These are phyloP conservation scores for Verticillium longisporum DNA, from an alignment of 2,329 filamentous ascomycete species.

Conservation along the genomic window DNA sequence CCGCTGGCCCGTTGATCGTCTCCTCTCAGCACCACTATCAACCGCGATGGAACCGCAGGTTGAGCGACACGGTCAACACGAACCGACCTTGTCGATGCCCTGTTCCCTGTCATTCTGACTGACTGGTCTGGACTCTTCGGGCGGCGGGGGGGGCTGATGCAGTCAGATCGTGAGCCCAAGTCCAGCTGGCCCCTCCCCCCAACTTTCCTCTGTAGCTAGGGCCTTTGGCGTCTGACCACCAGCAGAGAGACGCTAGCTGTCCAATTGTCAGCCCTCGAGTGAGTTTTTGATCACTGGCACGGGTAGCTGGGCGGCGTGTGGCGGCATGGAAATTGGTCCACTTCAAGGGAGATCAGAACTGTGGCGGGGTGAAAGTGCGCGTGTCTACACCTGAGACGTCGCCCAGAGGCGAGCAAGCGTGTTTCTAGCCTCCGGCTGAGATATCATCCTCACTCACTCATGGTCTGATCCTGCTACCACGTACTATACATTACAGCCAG, in stretches of 20 bases:
- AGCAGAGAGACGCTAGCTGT: neutral
- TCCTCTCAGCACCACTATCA: neutral
- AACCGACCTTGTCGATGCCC: neutral
- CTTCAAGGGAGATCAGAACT: neutral
- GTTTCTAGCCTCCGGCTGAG: neutral
- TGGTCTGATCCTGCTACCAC: neutral
- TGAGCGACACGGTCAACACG: neutral
- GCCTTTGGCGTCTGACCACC: neutral
- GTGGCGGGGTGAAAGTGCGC: neutral
- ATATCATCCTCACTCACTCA: neutral
- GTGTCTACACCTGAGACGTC: neutral
- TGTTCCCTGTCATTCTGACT: neutral
- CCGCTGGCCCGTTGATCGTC: neutral
- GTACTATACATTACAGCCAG: neutral
- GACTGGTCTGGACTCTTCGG: neutral
- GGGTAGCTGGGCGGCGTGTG: neutral
- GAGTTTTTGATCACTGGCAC: neutral
- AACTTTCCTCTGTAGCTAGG: neutral
- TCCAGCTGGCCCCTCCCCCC: neutral
- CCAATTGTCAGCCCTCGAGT: neutral
- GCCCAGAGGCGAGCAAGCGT: neutral
- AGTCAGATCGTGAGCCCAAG: neutral
- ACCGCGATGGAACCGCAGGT: neutral
- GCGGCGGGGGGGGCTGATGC: neutral
- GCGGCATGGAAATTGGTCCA: neutral